Conservation (phyloP, 1,139 yeast species). For the Diutina neorugosa region DNA sequence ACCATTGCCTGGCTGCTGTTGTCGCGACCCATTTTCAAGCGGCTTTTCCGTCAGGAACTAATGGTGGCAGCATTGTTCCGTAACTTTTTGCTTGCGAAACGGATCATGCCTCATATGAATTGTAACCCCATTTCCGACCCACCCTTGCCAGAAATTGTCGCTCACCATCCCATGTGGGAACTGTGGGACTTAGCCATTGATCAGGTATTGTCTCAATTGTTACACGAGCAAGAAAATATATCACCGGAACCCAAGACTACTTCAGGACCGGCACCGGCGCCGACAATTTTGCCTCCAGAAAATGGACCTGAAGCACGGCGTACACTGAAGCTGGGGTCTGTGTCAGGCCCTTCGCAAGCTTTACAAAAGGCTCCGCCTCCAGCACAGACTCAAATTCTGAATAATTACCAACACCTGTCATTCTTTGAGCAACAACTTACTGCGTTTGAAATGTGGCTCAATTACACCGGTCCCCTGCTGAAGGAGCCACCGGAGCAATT, state of each 20-base stretch:
- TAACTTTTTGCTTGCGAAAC: slow-evolving; percentile 79
- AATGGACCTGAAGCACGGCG: background rate
- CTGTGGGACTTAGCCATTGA: slow-evolving; percentile 97
- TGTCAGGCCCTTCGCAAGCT: background rate
- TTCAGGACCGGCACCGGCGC: background rate
- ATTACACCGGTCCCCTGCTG: slow-evolving; percentile 69
- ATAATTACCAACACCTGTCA: slow-evolving; percentile 71
- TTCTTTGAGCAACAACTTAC: slow-evolving; percentile 94
- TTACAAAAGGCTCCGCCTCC: background rate
- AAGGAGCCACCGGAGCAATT: slow-evolving; percentile 89
- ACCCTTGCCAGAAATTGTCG: slow-evolving; percentile 69
- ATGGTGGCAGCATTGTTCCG: slow-evolving; percentile 95
- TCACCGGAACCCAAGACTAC: background rate
- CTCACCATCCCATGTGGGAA: slow-evolving; percentile 92
- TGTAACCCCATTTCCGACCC: slow-evolving; percentile 96
- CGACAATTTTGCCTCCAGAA: background rate
- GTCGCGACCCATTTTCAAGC: slow-evolving; percentile 78
- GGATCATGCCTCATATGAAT: slow-evolving; percentile 88
- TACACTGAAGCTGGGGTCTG: background rate
- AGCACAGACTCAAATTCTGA: slow-evolving; percentile 6
- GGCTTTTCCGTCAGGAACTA: slow-evolving; percentile 85
- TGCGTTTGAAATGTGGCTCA: slow-evolving; percentile 93
- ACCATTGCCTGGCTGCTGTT: slow-evolving; percentile 96
- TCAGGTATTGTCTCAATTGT: slow-evolving; percentile 69
- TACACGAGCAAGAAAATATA: slow-evolving; percentile 18